A percentile compares a stretch with the other conserved stretches of the same genome.
phyloP scores from a whole-genome alignment of 495 filamentous ascomycete genomes.

The Staphylotrichum tortipilum region DNA sequence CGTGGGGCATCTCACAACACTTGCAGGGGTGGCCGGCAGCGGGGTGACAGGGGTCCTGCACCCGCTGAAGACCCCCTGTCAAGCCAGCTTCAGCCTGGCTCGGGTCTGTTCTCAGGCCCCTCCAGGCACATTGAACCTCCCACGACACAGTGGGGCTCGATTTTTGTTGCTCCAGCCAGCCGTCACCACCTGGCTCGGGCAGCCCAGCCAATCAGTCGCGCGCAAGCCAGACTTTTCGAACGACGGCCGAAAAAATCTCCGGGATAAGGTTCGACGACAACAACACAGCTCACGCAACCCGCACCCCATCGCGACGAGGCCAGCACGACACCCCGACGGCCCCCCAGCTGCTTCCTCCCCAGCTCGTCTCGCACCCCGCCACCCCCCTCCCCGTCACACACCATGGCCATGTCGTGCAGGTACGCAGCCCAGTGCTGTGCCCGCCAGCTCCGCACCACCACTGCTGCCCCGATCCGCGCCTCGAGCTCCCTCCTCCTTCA shows the following conservation, averaged over 20 bases:
- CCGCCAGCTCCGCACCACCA: conserved; percentile 41
- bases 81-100: not conserved
- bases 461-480: conserved; percentile 23
- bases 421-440: conserved; percentile 52
- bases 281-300: too few species aligned
- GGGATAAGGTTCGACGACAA: conserved; percentile 13
- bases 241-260: conserved; percentile 22
- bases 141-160: too few species aligned
- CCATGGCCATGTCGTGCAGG: conserved; percentile 52
- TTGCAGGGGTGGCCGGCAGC: not conserved
- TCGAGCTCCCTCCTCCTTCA: conserved; percentile 31
- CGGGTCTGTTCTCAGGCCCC: too few species aligned
- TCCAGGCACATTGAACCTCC: too few species aligned
- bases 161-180: conserved; percentile 15
- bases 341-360: too few species aligned
- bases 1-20: conserved; percentile 17
- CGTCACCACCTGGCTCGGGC: not conserved
- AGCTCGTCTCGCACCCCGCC: too few species aligned
- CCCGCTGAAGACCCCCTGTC: conserved; percentile 2
- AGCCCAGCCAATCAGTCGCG: conserved; percentile 16
- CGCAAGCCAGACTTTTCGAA: conserved; percentile 20
- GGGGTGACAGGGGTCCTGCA: not conserved
- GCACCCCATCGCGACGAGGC: conserved; percentile 12
- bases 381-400: not conserved
- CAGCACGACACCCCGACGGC: conserved; percentile 6